A percentile compares a stretch with the other conserved stretches of the same genome.
These are phyloP conservation scores for Carpinus fangiana DNA, from an alignment of 306 rosid genomes.

Conservation along the genomic window DNA sequence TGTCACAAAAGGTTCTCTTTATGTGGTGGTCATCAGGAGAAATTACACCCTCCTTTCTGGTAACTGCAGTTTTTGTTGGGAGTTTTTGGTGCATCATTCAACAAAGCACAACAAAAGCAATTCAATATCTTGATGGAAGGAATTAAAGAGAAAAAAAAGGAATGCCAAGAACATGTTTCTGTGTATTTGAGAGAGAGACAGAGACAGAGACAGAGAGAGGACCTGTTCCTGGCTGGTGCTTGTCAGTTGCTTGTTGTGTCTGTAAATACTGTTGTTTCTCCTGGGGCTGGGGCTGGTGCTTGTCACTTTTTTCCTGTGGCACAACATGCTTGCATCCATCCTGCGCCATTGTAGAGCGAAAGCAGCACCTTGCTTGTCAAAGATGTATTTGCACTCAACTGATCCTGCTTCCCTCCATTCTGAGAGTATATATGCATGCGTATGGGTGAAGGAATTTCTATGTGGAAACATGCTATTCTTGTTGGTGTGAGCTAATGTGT, in stretches of 20 bases:
- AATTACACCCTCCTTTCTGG: background rate
- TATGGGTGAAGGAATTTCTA: background rate
- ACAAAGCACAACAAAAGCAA: background rate
- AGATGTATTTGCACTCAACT: background rate
- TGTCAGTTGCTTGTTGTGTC: background rate
- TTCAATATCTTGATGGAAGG: background rate
- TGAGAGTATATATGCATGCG: background rate
- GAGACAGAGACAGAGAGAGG: background rate
- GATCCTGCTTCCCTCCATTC: background rate
- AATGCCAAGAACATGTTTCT: background rate
- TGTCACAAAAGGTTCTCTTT: background rate
- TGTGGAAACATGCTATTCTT: background rate
- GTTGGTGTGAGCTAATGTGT: background rate
- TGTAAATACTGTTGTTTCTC: background rate
- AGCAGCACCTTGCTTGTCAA: background rate
- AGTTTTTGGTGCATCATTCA: background rate
- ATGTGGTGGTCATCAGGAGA: background rate
- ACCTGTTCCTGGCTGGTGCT: background rate
- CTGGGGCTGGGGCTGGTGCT: background rate
- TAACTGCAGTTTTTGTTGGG: background rate
- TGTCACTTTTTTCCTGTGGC: background rate
- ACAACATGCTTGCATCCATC: background rate
- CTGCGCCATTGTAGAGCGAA: background rate
- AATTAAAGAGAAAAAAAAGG: background rate
- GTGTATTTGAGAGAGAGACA: background rate